Percentiles rank a stretch among this genome's conserved stretches.
These are phyloP conservation scores for Talaromyces sp. DNA, from an alignment of 2,329 filamentous ascomycete genomes.

Conservation along the genomic window DNA sequence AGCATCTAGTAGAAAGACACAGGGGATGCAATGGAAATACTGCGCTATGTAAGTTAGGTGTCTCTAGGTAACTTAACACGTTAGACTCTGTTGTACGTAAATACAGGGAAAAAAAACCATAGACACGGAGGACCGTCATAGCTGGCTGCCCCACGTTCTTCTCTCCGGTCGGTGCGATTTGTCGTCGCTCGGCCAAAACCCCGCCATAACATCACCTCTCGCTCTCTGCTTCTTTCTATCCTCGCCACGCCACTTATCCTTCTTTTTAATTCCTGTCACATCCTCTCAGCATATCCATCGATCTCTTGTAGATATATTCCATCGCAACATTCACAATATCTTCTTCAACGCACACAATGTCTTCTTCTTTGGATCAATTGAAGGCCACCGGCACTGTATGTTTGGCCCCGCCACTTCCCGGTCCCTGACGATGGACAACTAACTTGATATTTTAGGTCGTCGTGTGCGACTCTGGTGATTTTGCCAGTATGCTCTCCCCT, in stretches of 20 bases:
- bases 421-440: constrained; percentile 5
- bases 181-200: not conserved
- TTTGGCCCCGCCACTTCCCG: constrained; percentile 30
- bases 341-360: constrained; percentile 53
- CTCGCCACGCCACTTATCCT: constrained; percentile 6
- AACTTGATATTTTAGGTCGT: constrained; percentile 62
- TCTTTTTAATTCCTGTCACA: not conserved
- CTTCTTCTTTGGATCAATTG: constrained; percentile 90
- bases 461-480: constrained; percentile 94
- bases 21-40: too few relatives aligned
- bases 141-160: constrained; percentile 24
- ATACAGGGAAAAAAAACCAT: too few relatives aligned
- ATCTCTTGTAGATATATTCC: constrained; percentile 14
- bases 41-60: too few relatives aligned
- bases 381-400: constrained; percentile 94
- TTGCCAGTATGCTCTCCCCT: constrained; percentile 61
- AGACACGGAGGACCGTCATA: constrained; percentile 23
- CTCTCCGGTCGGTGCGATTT: constrained; percentile 13
- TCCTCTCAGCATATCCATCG: not conserved
- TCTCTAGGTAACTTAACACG: too few relatives aligned
- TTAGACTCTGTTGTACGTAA: too few relatives aligned
- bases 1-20: too few relatives aligned
- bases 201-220: not conserved
- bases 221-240: constrained; percentile 5
- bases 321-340: constrained; percentile 11